Base-by-base conservation (phyloP, 805 yeast genomes). In the Scheffersomyces ergatensis region DNA sequence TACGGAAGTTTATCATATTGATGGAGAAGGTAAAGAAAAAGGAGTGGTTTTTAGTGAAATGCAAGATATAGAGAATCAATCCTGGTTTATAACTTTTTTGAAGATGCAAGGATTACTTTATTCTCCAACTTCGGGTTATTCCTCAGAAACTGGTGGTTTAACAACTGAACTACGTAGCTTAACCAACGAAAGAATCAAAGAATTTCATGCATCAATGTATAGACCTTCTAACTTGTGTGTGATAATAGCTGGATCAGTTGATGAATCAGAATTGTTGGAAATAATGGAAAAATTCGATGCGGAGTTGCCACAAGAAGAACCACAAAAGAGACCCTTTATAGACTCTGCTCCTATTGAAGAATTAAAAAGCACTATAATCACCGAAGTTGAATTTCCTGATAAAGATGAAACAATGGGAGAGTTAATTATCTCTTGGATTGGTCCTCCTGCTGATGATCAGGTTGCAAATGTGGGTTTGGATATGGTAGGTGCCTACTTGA, bases 31-130 rank as follows among this genome's bases (percentile, higher is more conserved):
- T 24, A 80, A 84, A 48, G 99, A 93, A 51, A 89, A 89, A 58
- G 99, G 99, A 51, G 99, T 93, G 23, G 98, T 93, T 3, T 93
- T 85, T 58, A 84, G 95, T 39, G 99, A 93, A 65, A 93, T 93
- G 98, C 97, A 88, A 56, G 97, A 89, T 20, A 82, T 85, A 42
- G 96, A 89, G 60, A 79, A 79, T 52, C 86, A 84, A 47, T 76
- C 90, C 13, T 82, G 82, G 78, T 85, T 84, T 48, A 65, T 83
- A 11, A 58, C 83, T 2, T 77, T 73, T 49, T 67, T 85, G 47
- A 79, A 78, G 38, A 65, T 80, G 45, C 86, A 82, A 54, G 74
- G 82, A 53, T 54, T 76, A 0, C 52, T 85, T 51, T 85, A 75
- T 46, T 62, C 68, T 14, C 57, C 69, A 11, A 69, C 72, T 0